Conservation (phyloP, 345 rosid species). For the Bruguiera sexangula region DNA sequence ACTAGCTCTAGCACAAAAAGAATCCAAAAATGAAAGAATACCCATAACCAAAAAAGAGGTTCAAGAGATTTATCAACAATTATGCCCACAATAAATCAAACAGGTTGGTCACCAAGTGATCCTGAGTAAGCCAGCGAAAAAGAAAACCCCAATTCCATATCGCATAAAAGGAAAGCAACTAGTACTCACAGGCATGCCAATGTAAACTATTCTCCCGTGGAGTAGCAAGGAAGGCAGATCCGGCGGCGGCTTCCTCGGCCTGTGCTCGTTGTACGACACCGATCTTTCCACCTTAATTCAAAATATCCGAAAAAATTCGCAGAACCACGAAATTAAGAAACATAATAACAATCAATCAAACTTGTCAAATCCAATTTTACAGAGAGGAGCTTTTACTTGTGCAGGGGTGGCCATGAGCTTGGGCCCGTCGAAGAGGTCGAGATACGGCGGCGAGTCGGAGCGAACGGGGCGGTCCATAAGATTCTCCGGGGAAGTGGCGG, state of each 20-base stretch:
- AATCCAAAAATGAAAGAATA: too few relatives aligned
- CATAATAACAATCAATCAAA: neutral
- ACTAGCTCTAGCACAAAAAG: neutral
- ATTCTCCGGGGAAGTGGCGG: constrained; percentile 55
- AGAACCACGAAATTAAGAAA: neutral
- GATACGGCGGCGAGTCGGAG: constrained; percentile 58
- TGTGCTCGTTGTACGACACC: constrained; percentile 50
- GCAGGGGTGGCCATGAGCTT: constrained; percentile 82
- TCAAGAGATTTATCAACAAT: too few relatives aligned
- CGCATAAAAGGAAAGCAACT: neutral
- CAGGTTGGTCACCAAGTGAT: too few relatives aligned
- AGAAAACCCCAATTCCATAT: too few relatives aligned
- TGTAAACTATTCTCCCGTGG: constrained; percentile 72
- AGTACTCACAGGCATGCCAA: constrained; percentile 83
- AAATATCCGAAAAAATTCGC: neutral
- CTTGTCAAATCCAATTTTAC: neutral
- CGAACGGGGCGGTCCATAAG: constrained; percentile 44
- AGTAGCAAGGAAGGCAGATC: constrained; percentile 81
- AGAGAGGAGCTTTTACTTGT: constrained; percentile 33
- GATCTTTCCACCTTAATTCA: constrained; percentile 63
- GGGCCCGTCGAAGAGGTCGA: constrained; percentile 72
- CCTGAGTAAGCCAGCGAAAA: too few relatives aligned
- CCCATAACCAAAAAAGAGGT: too few relatives aligned
- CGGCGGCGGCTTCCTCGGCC: constrained; percentile 69
- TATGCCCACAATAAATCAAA: too few relatives aligned